Evolutionary conservation across 345 rosid species (phyloP).

Genomic region (Raphanus sativus): DNA sequence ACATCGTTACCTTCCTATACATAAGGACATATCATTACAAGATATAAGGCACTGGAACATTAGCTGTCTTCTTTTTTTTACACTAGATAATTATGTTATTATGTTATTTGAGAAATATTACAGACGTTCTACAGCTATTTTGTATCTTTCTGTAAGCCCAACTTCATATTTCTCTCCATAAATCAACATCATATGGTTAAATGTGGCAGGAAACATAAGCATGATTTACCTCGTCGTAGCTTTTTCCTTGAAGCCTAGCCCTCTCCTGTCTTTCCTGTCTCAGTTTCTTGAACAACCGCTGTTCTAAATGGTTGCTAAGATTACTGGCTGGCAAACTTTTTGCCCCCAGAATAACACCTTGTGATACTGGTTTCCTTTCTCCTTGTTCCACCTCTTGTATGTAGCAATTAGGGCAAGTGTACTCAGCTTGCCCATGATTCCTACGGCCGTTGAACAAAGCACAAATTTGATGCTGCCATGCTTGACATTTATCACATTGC

Average conservation of each 20-base stretch:
- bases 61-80: background rate
- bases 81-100: too few species aligned
- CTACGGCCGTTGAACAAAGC: constrained; percentile 94
- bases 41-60: background rate
- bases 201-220: constrained; percentile 1
- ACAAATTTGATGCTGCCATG: constrained; percentile 99
- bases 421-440: constrained; percentile 98
- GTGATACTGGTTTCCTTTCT: constrained; percentile 84
- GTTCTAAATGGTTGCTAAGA: constrained; percentile 95
- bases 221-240: constrained; percentile 79
- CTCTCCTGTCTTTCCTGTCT: constrained; percentile 84
- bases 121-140: background rate
- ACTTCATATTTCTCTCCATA: constrained; percentile 10
- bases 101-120: background rate
- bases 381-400: constrained; percentile 85
- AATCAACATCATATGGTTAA: background rate
- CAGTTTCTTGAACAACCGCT: constrained; percentile 67
- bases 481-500: constrained; percentile 99
- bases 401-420: constrained; percentile 98
- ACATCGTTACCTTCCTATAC: background rate
- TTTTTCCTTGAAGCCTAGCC: constrained; percentile 78
- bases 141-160: constrained; percentile 12
- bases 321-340: constrained; percentile 89
- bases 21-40: background rate
- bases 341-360: constrained; percentile 94